Percentiles rank a stretch among this genome's conserved stretches.
These are phyloP conservation scores for Apiospora koreana DNA, from an alignment of 2,329 filamentous ascomycete species.

Conservation along the genomic window DNA sequence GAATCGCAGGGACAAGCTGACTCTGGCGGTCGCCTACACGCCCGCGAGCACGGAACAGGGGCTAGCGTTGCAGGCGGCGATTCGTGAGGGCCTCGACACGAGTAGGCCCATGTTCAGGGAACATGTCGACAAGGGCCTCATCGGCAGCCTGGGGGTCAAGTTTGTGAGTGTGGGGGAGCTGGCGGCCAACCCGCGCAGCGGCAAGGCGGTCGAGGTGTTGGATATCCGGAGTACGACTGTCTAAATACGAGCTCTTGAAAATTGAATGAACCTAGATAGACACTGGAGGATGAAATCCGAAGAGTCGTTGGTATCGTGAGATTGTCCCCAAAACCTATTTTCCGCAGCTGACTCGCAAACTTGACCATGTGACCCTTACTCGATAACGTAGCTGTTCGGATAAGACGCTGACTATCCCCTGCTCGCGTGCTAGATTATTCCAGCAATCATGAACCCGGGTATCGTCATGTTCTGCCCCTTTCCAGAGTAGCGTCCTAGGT, in stretches of 20 bases:
- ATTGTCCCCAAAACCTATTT: not conserved
- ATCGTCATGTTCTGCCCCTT: not conserved
- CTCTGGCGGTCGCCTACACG: not conserved
- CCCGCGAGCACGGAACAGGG: not conserved
- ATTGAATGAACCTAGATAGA: not conserved
- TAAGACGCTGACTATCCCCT: too few species aligned
- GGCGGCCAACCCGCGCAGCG: not conserved
- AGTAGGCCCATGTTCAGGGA: not conserved
- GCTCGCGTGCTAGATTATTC: not conserved
- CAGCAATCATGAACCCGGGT: not conserved
- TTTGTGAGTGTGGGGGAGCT: not conserved
- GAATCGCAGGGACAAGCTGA: conserved; percentile 3
- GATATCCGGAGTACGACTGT: not conserved
- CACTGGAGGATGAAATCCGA: not conserved
- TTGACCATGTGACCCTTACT: not conserved
- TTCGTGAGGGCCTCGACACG: not conserved
- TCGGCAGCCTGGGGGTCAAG: not conserved
- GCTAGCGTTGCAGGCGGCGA: not conserved
- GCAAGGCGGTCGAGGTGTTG: not conserved
- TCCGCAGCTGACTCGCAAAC: not conserved
- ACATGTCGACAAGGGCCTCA: not conserved
- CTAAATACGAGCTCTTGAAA: not conserved
- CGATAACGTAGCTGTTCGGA: not conserved
- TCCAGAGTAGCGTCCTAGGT: not conserved
- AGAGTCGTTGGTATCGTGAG: not conserved